These are phyloP conservation scores for Kwoniella heveanensis DNA, from an alignment of 768 basidiomycete species.

Conservation along the genomic window DNA sequence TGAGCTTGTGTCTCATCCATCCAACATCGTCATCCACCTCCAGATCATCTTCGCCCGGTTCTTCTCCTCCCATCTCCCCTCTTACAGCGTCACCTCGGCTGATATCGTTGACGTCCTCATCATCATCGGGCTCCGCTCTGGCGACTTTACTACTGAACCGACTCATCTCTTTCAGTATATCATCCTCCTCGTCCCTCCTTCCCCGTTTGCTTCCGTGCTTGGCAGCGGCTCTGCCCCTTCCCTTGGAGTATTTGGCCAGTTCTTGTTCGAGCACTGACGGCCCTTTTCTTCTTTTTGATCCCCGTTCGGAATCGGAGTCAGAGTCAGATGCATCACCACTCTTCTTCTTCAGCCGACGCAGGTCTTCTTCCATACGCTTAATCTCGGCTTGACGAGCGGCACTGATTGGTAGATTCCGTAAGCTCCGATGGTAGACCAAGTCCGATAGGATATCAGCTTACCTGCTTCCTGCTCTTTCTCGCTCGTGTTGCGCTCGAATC, in stretches of 20 bases:
- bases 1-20: constrained; percentile 53
- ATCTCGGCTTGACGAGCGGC: constrained; percentile 61
- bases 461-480: constrained; percentile 69
- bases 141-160: constrained; percentile 44
- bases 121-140: constrained; percentile 29
- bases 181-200: constrained; percentile 55
- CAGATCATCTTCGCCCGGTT: constrained; percentile 32
- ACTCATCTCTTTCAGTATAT: constrained; percentile 47
- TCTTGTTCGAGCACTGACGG: constrained; percentile 79
- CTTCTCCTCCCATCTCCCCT: neutral
- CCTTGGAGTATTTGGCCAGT: constrained; percentile 74
- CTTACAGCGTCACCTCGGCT: neutral
- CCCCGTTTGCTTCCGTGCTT: constrained; percentile 66
- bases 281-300: constrained; percentile 60
- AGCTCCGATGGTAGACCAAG: neutral
- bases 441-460: constrained; percentile 56
- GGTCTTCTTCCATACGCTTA: constrained; percentile 74
- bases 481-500: constrained; percentile 74
- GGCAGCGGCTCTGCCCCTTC: constrained; percentile 63
- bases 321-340: constrained; percentile 64
- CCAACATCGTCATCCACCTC: constrained; percentile 56
- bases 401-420: constrained; percentile 54
- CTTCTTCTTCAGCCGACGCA: constrained; percentile 72
- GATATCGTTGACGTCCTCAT: constrained; percentile 7
- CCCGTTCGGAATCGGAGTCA: constrained; percentile 59